Evolutionary conservation across 495 filamentous ascomycete species (phyloP), one percentile per base, ranked within the genome.

Genomic region (Penicillium taxi): DNA sequence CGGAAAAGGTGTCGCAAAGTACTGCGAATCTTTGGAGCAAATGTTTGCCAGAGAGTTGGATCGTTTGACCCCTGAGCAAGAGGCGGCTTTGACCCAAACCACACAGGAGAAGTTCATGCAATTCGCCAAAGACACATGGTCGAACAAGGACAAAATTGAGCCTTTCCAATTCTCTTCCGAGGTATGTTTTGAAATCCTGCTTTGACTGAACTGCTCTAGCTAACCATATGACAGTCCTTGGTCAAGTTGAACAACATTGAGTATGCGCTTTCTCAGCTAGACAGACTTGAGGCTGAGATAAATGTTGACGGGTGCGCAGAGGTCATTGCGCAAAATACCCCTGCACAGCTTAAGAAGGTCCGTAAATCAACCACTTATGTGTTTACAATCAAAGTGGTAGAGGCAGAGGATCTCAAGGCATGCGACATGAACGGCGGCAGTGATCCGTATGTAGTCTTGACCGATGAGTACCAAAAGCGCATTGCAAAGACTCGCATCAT

Each of bases 181-280:
- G 81, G 88, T 93, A 63, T 32, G 41, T 44, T 6, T 30, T 18
- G 32, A 35, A n/a, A 15, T n/a, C 12, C 19, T 42, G 22, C 9
- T 7, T 17, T 26, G 16, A 9, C 14, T 3, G 23, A 11, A 22
- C n/a, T 7, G 7, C 5, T 21, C 8, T 19, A 34, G 24, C 30
- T 53, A 42, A 55, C 25, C 7, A 53, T 39, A 13, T 41, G 31
- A 26, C 48, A 95, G 88, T 96, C 88, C 21, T 79, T 96, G 46
- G 84, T 96, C 31, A 99, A 99, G 63, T 71, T 99, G 44, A 99
- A 99, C 68, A 95, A 99, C 51, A 75, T 96, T 46, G 90, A 96
- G 62, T 95, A 82, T 64, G 91, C 87, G 16, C 81, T 90, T 51
- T 72, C 82, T 14, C 87, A 93, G 46, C 70, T 96, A 26, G 93